A percentile compares a stretch with the other conserved stretches of the same genome.
These are phyloP conservation scores for Diplodia mutila DNA, from an alignment of 2,329 filamentous ascomycete species.

Conservation along the genomic window DNA sequence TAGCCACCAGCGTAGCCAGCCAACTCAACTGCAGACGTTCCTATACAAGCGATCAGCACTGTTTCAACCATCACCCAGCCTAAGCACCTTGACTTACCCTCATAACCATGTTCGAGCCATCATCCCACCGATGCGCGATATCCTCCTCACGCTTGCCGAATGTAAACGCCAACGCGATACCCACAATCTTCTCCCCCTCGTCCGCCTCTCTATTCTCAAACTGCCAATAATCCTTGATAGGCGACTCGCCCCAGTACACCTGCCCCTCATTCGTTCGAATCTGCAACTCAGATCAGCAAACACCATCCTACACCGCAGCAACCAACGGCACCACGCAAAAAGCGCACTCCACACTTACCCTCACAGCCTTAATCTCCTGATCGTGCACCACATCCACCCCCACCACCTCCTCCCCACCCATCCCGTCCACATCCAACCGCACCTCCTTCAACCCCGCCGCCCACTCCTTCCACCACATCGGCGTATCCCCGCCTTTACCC, in stretches of 20 bases:
- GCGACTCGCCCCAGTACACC: slow-evolving; percentile 26
- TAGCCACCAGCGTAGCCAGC: background rate
- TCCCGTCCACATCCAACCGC: slow-evolving; percentile 29
- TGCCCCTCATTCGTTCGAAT: slow-evolving; percentile 29
- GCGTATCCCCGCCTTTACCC: background rate
- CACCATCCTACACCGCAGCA: too few species aligned
- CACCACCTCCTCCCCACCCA: slow-evolving; percentile 30
- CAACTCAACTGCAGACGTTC: background rate
- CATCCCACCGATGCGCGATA: background rate
- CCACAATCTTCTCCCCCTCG: slow-evolving; percentile 23
- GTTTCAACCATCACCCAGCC: background rate
- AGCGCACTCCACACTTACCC: slow-evolving; percentile 10
- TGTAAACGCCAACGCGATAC: slow-evolving; percentile 15
- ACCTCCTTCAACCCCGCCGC: background rate
- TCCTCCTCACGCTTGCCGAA: background rate
- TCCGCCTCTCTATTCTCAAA: slow-evolving; percentile 2
- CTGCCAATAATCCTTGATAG: too few species aligned
- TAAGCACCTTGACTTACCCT: background rate
- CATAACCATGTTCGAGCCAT: background rate
- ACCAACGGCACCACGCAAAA: background rate
- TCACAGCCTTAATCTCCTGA: slow-evolving; percentile 27
- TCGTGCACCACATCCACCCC: slow-evolving; percentile 29
- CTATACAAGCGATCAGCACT: background rate
- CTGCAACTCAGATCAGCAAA: background rate
- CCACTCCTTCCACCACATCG: slow-evolving; percentile 1